Base-by-base conservation (phyloP, 768 basidiomycete genomes). In the Trichaptum fuscoviolaceum region DNA sequence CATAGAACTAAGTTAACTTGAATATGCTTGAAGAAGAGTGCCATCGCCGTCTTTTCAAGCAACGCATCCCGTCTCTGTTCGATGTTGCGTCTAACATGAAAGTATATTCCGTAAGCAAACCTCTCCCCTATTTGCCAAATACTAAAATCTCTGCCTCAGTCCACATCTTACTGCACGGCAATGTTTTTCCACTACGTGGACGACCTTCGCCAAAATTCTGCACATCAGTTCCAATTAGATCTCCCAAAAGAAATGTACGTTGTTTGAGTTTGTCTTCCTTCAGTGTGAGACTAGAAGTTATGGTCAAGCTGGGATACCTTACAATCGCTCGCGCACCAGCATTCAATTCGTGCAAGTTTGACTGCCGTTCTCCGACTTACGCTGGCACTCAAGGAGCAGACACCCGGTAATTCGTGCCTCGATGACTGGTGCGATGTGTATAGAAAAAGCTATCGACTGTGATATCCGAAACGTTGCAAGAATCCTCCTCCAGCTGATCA, bases 231-330 rank as follows among this genome's bases (percentile, higher is more conserved):
- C 3, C 15, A 2, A 15, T 6, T 52, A 52, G 42, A 3, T 12
- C 2, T 52, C 42, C 42, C 42, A 20, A 52, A 52, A 12, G 42
- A 52, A 20, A 52, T 52, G 42, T 52, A 20, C 15, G 42, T 52
- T 12, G 3, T 52, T 12, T 20, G 42, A 4, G 15, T 2, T 52
- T 52, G 42, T 20, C 15, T 52, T 52, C 20, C 42, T 52, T 52
- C 42, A 4, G 20, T 20, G 10, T 12, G 2, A 52, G 42, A 12
- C 42, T 52, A 2, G 24, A 25, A 15, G 15, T 61, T 61, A 34
- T 61, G 59, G 59, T 25, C 30, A 4, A 24, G 30, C 24, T 61
- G 59, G 59, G 59, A 61, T 61, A 61, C 15, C 24, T 34, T 61
- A 17, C 59, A 61, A 18, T 25, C 59, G 3, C 15, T 61, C 59